Evolutionary conservation across 1,139 yeast species (phyloP), one percentile per base, ranked within the genome.

Genomic region (Blastobotrys indianensis): DNA sequence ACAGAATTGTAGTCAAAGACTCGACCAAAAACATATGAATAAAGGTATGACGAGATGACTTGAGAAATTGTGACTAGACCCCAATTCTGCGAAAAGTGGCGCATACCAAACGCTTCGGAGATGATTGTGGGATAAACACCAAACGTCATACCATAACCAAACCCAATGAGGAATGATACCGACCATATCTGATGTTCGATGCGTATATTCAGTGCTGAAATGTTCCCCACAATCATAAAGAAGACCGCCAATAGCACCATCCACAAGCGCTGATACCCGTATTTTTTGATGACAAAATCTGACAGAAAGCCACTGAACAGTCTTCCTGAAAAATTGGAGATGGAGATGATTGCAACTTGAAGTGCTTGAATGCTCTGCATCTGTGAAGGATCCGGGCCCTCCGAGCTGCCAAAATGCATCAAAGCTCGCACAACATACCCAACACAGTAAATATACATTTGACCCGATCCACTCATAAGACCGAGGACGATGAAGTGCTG

Each of bases 111-210:
- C 10, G 77, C 67, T 55, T 85, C 94, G 1, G 88, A 79, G 31
- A 83, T 72, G 20, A 84, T 76, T 1, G 87, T 80, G 1, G 95
- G 95, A 60, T 78, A 82, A 3, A 85, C 76, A 0, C 94, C 88
- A 64, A 82, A 85, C 33, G 80, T 68, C 34, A 82, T 73, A 1
- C 95, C 95, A 64, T 84, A 85, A 2, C 87, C 79, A 45, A 72
- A 67, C 0, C 95, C 95, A 49, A 80, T 73, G 2, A 77, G 54
- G 28, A 74, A 62, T 1, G 90, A 82, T 8, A 80, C 70, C 1
- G 73, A 38, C 56, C 75, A 68, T 35, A 77, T 54, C 52, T 68
- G 64, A 32, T 69, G 62, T 1, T 69, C 54, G 52, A 65, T 55
- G 53, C 64, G 53, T 50, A 68, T 43, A 4, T 47, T 45, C 9